phyloP scores from a whole-genome alignment of 331 rosid species.

The Ulmus americana region DNA sequence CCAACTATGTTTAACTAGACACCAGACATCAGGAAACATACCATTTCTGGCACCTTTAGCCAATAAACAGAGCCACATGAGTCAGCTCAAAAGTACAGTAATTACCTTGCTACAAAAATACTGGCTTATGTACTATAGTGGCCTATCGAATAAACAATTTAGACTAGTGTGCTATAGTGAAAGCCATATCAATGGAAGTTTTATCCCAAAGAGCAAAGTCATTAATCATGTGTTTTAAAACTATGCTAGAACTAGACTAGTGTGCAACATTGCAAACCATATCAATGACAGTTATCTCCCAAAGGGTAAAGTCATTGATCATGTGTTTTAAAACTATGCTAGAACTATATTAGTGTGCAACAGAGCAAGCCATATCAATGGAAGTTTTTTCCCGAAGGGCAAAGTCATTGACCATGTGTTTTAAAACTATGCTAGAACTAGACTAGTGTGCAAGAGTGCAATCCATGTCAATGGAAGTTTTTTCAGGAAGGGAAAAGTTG shows the following conservation, averaged over 20 bases:
- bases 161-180: constrained; percentile 16
- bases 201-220: constrained; percentile 28
- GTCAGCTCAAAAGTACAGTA: neutral
- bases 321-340: too few relatives aligned
- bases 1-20: constrained; percentile 33
- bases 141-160: constrained; percentile 22
- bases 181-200: constrained; percentile 31
- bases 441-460: too few relatives aligned
- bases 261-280: too few relatives aligned
- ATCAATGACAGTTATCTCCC: too few relatives aligned
- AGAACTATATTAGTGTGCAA: too few relatives aligned
- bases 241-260: constrained; percentile 4
- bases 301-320: too few relatives aligned
- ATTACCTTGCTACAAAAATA: constrained; percentile 4
- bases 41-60: constrained; percentile 35
- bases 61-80: constrained; percentile 28
- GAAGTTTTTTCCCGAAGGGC: too few relatives aligned
- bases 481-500: too few relatives aligned
- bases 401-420: too few relatives aligned
- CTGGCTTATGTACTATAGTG: constrained; percentile 21
- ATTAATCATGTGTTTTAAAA: constrained; percentile 39
- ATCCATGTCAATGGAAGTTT: too few relatives aligned
- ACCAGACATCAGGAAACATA: constrained; percentile 30
- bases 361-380: too few relatives aligned
- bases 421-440: too few relatives aligned